A percentile compares a stretch with the other conserved stretches of the same genome.
Conservation (phyloP, 2,329 filamentous ascomycete genomes). For the Triangularia setosa region DNA sequence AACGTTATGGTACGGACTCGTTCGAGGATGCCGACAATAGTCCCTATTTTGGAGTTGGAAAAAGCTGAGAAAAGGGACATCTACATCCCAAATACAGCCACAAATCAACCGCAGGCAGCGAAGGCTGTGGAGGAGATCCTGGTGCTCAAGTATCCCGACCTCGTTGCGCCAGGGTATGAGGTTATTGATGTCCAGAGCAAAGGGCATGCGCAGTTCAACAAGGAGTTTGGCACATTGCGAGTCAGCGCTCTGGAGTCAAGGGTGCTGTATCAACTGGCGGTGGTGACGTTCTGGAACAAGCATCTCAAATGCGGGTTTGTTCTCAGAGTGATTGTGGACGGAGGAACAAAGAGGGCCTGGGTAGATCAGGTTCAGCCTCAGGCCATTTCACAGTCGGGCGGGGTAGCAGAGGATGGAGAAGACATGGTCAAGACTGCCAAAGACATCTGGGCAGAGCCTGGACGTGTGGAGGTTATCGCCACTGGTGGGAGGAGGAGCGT, state of each 20-base stretch:
- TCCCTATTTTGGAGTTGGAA: conserved; percentile 7
- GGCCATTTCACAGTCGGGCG: not conserved
- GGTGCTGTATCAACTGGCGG: conserved; percentile 21
- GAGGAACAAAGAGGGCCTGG: not conserved
- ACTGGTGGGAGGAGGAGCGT: not conserved
- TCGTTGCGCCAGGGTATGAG: conserved; percentile 22
- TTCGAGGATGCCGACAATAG: conserved; percentile 11
- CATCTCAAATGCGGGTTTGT: conserved; percentile 21
- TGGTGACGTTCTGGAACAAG: conserved; percentile 22
- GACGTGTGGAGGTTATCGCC: conserved; percentile 12
- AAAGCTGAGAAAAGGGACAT: conserved; percentile 3
- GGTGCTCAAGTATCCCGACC: conserved; percentile 18
- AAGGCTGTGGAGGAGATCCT: conserved; percentile 17
- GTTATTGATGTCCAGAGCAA: conserved; percentile 16
- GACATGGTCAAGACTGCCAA: conserved; percentile 15
- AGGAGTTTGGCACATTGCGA: conserved; percentile 20
- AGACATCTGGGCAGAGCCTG: conserved; percentile 18
- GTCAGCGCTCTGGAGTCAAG: conserved; percentile 9
- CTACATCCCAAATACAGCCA: conserved; percentile 17
- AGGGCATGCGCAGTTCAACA: conserved; percentile 15
- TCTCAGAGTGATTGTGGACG: conserved; percentile 18
- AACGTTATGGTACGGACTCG: conserved; percentile 20
- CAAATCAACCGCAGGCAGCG: not conserved
- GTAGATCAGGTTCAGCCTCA: conserved; percentile 15
- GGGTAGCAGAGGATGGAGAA: conserved; percentile 4